A percentile compares a stretch with the other conserved stretches of the same genome.
phyloP scores from a whole-genome alignment of 805 yeast species.

The Starmerella apis region DNA sequence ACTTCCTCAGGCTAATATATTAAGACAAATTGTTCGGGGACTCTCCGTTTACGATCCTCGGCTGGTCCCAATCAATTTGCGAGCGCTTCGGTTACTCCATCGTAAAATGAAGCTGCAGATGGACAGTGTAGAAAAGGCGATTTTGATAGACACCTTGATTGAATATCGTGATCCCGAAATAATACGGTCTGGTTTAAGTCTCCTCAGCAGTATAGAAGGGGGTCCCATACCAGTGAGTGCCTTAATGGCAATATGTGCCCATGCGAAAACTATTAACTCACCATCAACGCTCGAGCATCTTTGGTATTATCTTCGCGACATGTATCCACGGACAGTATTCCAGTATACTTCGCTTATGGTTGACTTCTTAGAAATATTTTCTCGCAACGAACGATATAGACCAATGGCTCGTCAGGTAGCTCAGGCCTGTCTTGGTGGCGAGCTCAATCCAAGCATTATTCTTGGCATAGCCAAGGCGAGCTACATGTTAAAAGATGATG shows the following conservation, averaged over 20 bases:
- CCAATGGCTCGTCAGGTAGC: conserved; percentile 15
- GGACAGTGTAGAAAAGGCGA: conserved; percentile 17
- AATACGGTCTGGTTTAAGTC: conserved; percentile 7
- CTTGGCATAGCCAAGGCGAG: conserved; percentile 15
- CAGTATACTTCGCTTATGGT: conserved; percentile 12
- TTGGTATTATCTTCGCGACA: conserved; percentile 14
- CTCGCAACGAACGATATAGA: conserved; percentile 4
- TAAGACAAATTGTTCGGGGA: conserved; percentile 15
- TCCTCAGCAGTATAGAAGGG: conserved; percentile 1
- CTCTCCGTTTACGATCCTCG: conserved; percentile 20
- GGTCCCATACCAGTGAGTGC: conserved; percentile 17
- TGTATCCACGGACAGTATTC: conserved; percentile 6
- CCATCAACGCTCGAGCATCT: conserved; percentile 1
- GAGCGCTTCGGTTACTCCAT: conserved; percentile 10
- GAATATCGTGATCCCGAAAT: conserved; percentile 15
- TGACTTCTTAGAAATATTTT: conserved; percentile 13
- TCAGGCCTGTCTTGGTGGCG: conserved; percentile 5
- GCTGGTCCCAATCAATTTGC: conserved; percentile 17
- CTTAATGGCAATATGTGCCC: conserved; percentile 9
- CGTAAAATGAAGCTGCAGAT: background rate
- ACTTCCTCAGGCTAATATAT: background rate
- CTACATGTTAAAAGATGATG: conserved; percentile 11
- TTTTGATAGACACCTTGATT: conserved; percentile 9
- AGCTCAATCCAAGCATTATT: conserved; percentile 9
- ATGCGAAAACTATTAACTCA: conserved; percentile 3